A percentile compares a stretch with the other conserved stretches of the same genome.
phyloP scores from a whole-genome alignment of 768 basidiomycete genomes.

The Kwoniella mangroviensis region DNA sequence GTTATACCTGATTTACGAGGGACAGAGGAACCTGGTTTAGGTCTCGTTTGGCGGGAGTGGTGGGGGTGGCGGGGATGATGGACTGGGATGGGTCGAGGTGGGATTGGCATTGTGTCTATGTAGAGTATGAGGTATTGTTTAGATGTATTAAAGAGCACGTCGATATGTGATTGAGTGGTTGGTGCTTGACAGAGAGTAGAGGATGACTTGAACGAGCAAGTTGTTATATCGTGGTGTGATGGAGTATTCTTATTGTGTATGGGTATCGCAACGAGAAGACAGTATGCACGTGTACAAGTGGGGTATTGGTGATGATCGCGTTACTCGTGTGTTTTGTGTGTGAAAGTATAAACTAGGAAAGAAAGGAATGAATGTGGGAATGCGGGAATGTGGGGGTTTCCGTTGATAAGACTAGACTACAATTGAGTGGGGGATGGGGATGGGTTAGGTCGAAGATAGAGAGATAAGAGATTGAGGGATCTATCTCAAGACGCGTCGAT shows the following conservation, averaged over 20 bases:
- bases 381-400: background rate
- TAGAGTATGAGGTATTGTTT: no score
- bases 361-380: background rate
- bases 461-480: no score
- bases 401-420: background rate
- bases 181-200: background rate
- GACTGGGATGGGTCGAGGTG: slow-evolving; percentile 42
- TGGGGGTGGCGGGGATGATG: slow-evolving; percentile 15
- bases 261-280: background rate
- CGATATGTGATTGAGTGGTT: no score
- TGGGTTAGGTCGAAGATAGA: no score
- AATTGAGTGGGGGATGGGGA: background rate
- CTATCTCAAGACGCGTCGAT: no score
- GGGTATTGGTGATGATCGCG: no score
- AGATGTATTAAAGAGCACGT: no score
- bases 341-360: background rate
- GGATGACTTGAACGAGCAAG: background rate
- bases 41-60: background rate
- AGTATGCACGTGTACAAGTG: background rate
- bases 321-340: background rate
- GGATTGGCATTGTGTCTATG: slow-evolving; percentile 52
- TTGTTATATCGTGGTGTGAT: background rate
- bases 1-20: slow-evolving; percentile 33
- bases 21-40: slow-evolving; percentile 27
- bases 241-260: background rate